Evolutionary conservation across 306 rosid genomes (phyloP), one percentile per base, ranked within the genome.

Genomic region (Psophocarpus tetragonolobus): DNA sequence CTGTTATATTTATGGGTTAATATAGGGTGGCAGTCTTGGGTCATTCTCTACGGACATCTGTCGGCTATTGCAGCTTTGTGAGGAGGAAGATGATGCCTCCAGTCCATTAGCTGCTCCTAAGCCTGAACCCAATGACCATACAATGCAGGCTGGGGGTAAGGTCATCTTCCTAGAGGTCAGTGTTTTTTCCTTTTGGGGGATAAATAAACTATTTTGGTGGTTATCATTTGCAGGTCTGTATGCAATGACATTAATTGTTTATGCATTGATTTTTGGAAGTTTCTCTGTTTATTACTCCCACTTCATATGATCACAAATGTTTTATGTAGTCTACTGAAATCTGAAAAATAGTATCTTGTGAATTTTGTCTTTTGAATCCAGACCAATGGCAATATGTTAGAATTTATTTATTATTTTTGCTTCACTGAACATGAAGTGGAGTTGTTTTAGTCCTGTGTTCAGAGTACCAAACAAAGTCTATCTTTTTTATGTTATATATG

Each of bases 61-160:
- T 70, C 85, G 98, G 69, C 84, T 95, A 32, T 68, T 92, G 89
- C 97, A 95, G 84, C 94, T 92, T 5, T 91, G 92, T 24, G 99
- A 95, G 82, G 99, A 95, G 90, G 99, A 95, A 80, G 99, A 95
- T 86, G 99, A 95, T 78, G 99, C 99, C 81, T 87, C 90, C 75
- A 95, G 99, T 81, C 98, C 97, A 8, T 90, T 95, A 84, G 91
- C 82, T 71, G 84, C 82, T 6, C 88, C 86, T 13, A 92, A 92
- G 73, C 85, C 91, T 14, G 97, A 95, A 89, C 99, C 97, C 50
- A 91, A 87, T 50, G 94, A 92, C 61, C 97, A 87, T 42, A 77
- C 68, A 42, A 78, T 87, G 78, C 96, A 86, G 82, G 82, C 84
- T 62, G 91, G 91, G 88, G 91, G 80, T 72, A 79, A 88, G 76